Evolutionary conservation across 192 early-diverging fungal species (phyloP).

Genomic region (Dimargaris verticillata): DNA sequence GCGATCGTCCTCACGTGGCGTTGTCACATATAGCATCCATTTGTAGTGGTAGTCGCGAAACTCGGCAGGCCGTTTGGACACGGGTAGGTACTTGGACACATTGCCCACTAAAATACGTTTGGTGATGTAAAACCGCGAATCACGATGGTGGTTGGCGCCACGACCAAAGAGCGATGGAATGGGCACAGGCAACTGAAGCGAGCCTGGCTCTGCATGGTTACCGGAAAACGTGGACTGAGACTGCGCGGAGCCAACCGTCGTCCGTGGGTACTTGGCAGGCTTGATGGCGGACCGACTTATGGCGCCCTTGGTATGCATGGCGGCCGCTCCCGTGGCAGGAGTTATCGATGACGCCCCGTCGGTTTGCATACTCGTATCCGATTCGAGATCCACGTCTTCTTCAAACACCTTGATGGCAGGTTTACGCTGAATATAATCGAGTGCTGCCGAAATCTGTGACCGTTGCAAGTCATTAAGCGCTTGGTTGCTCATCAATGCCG

Average conservation of each 20-base stretch:
- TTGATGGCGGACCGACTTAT: slow-evolving; percentile 16
- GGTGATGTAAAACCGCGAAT: slow-evolving; percentile 59
- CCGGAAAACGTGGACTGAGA: neutral
- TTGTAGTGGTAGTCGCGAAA: slow-evolving; percentile 51
- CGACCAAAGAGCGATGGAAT: slow-evolving; percentile 16
- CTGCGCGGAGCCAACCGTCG: neutral
- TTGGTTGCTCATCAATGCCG: slow-evolving; percentile 10
- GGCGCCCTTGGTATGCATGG: slow-evolving; percentile 17
- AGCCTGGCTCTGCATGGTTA: neutral
- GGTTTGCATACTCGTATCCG: slow-evolving; percentile 16
- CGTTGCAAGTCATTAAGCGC: neutral
- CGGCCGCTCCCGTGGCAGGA: slow-evolving; percentile 18
- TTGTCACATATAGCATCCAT: slow-evolving; percentile 83
- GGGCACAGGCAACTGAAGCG: slow-evolving; percentile 11
- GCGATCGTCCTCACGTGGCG: slow-evolving; percentile 23
- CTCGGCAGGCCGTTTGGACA: slow-evolving; percentile 34
- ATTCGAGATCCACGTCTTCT: slow-evolving; percentile 49
- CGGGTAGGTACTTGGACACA: slow-evolving; percentile 50
- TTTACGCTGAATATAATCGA: slow-evolving; percentile 17
- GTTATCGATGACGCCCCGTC: slow-evolving; percentile 15
- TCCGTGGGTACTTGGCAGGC: slow-evolving; percentile 1
- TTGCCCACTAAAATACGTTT: slow-evolving; percentile 51
- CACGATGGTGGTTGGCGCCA: slow-evolving; percentile 19
- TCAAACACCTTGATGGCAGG: slow-evolving; percentile 55
- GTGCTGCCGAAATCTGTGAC: neutral